phyloP scores from a whole-genome alignment of 2,329 filamentous ascomycete species.

The Hymenoscyphus fraxineus region DNA sequence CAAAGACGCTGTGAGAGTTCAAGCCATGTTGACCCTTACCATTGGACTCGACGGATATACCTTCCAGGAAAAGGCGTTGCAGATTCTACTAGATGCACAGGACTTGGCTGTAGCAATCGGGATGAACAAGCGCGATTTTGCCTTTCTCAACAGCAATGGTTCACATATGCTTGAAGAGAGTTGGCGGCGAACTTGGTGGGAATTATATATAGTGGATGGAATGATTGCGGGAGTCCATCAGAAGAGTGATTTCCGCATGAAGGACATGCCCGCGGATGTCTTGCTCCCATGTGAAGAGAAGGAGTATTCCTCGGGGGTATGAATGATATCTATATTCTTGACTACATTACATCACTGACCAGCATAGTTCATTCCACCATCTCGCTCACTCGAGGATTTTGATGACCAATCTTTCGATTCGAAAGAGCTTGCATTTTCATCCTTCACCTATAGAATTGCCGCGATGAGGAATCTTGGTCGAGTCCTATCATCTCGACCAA shows the following conservation, averaged over 20 bases:
- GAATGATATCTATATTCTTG: not conserved
- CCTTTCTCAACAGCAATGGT: constrained; percentile 57
- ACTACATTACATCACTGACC: constrained; percentile 32
- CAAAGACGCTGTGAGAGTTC: constrained; percentile 55
- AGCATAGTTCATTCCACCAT: constrained; percentile 53
- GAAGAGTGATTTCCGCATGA: constrained; percentile 63
- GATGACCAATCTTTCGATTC: constrained; percentile 63
- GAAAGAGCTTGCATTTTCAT: constrained; percentile 69
- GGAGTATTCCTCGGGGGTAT: constrained; percentile 20
- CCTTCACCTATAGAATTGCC: constrained; percentile 79
- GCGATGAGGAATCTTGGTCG: constrained; percentile 73
- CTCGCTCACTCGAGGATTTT: constrained; percentile 68
- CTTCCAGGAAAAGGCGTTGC: constrained; percentile 63
- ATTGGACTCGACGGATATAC: constrained; percentile 74
- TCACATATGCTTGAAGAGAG: constrained; percentile 72
- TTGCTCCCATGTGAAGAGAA: constrained; percentile 74
- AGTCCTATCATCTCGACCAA: constrained; percentile 55
- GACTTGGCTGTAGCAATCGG: constrained; percentile 70
- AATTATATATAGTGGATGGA: constrained; percentile 60
- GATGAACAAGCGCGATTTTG: constrained; percentile 66
- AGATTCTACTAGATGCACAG: constrained; percentile 64
- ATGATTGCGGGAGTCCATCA: constrained; percentile 77
- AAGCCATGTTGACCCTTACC: constrained; percentile 71
- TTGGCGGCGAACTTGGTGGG: constrained; percentile 89
- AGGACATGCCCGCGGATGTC: constrained; percentile 62